Evolutionary conservation across 179 eudicot genomes (phyloP).

Genomic region (Pouteria campechiana): DNA sequence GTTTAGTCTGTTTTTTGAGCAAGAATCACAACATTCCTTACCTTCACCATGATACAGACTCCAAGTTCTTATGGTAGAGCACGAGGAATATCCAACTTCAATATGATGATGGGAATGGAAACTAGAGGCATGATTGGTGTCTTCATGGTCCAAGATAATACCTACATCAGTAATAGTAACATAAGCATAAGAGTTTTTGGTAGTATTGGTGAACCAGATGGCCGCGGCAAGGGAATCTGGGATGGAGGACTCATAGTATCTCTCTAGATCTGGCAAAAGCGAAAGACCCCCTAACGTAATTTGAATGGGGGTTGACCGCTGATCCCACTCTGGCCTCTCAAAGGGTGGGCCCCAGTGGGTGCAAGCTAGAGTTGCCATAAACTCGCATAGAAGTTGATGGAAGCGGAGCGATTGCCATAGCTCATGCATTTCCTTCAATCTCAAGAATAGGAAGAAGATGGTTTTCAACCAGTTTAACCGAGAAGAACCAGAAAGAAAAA

Average conservation of each 20-base stretch:
- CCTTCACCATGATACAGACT: slow-evolving; percentile 14
- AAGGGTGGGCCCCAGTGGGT: slow-evolving; percentile 6
- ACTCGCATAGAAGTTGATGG: too few relatives aligned
- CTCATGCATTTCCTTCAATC: too few relatives aligned
- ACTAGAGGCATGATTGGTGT: slow-evolving; percentile 8
- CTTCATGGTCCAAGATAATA: too few relatives aligned
- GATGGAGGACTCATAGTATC: slow-evolving; percentile 6
- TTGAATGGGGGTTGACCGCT: slow-evolving; percentile 13
- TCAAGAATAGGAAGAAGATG: too few relatives aligned
- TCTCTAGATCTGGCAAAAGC: neutral
- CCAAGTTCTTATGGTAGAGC: slow-evolving; percentile 10
- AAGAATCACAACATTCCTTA: slow-evolving; percentile 15
- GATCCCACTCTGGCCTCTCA: slow-evolving; percentile 13
- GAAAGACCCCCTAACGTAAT: slow-evolving; percentile 13
- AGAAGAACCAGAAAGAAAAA: too few relatives aligned
- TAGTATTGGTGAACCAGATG: too few relatives aligned
- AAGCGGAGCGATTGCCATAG: too few relatives aligned
- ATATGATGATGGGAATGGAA: slow-evolving; percentile 17
- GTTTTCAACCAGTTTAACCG: too few relatives aligned
- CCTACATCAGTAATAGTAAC: too few relatives aligned
- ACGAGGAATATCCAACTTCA: slow-evolving; percentile 12
- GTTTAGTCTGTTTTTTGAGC: too few relatives aligned
- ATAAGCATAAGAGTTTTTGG: too few relatives aligned
- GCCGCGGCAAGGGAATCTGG: too few relatives aligned
- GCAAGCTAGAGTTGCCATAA: neutral